Percentiles rank a stretch among this genome's conserved stretches.
Evolutionary conservation across 2,329 filamentous ascomycete species (phyloP).

Genomic region (Coniochaeta hoffmannii): DNA sequence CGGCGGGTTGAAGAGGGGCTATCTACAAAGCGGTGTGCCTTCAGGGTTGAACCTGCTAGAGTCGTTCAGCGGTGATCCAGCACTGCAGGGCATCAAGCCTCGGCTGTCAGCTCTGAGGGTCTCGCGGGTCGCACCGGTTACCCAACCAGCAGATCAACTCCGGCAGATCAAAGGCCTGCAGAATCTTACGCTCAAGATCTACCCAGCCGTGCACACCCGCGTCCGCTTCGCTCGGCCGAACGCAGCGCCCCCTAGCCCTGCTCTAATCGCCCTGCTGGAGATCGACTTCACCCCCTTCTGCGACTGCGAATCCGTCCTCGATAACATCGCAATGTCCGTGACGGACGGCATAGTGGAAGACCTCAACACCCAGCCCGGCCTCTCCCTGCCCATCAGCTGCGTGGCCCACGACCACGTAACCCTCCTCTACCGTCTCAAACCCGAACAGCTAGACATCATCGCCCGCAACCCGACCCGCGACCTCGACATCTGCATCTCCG

Average conservation of each 20-base stretch:
- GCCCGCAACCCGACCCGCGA: constrained; percentile 38
- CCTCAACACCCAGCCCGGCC: constrained; percentile 42
- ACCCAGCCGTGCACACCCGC: constrained; percentile 64
- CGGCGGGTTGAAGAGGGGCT: constrained; percentile 45
- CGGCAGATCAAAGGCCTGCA: constrained; percentile 59
- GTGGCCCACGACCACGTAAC: constrained; percentile 69
- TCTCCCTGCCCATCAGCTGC: constrained; percentile 51
- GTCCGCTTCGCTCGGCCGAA: constrained; percentile 63
- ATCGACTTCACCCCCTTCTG: constrained; percentile 66
- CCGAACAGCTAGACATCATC: constrained; percentile 36
- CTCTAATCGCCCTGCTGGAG: constrained; percentile 64
- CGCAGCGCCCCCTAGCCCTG: constrained; percentile 47
- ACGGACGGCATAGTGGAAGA: constrained; percentile 51
- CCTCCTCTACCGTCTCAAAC: constrained; percentile 61
- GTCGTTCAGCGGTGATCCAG: constrained; percentile 60
- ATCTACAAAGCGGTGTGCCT: constrained; percentile 61
- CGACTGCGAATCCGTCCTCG: constrained; percentile 57
- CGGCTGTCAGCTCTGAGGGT: constrained; percentile 67
- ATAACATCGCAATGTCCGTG: constrained; percentile 50
- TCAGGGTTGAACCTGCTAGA: constrained; percentile 71
- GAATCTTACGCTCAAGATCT: constrained; percentile 54
- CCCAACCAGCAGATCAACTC: constrained; percentile 52
- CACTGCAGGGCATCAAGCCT: constrained; percentile 53
- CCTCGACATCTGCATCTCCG: constrained; percentile 53
- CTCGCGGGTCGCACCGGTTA: constrained; percentile 63